phyloP scores from a whole-genome alignment of 2,329 filamentous ascomycete species.

The Rosellinia necatrix region DNA sequence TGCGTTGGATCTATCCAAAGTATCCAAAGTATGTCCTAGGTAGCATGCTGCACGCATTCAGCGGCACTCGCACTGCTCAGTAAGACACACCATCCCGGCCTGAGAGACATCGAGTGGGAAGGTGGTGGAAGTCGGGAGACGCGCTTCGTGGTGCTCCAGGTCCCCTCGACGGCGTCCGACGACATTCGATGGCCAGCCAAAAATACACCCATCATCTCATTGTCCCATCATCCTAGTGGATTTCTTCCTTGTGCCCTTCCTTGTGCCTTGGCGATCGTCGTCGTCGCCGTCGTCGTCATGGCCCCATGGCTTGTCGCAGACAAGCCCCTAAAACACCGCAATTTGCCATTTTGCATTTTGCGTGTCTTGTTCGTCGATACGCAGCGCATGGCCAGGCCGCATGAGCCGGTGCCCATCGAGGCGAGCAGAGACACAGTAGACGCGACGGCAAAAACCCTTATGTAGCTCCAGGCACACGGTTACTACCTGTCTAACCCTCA shows the following conservation, averaged over 20 bases:
- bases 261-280: not conserved
- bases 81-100: slow-evolving; percentile 1
- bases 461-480: not conserved
- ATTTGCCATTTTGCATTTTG: not conserved
- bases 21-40: too few relatives aligned
- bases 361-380: not conserved
- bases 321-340: not conserved
- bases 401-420: slow-evolving; percentile 8
- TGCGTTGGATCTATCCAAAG: too few relatives aligned
- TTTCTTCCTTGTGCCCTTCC: slow-evolving; percentile 8
- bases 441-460: slow-evolving; percentile 1
- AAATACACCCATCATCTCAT: slow-evolving; percentile 7
- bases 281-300: not conserved
- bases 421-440: slow-evolving; percentile 16
- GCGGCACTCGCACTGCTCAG: too few relatives aligned
- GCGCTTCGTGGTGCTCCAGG: slow-evolving; percentile 12
- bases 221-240: slow-evolving; percentile 1
- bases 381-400: slow-evolving; percentile 2
- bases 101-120: too few relatives aligned
- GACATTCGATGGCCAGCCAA: slow-evolving; percentile 15
- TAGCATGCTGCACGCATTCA: too few relatives aligned
- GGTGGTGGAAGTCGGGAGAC: too few relatives aligned
- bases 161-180: slow-evolving; percentile 12
- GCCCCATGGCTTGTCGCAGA: not conserved
- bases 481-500: not conserved